Evolutionary conservation across 2,329 filamentous ascomycete species (phyloP).

Genomic region (Geosmithia morbida): DNA sequence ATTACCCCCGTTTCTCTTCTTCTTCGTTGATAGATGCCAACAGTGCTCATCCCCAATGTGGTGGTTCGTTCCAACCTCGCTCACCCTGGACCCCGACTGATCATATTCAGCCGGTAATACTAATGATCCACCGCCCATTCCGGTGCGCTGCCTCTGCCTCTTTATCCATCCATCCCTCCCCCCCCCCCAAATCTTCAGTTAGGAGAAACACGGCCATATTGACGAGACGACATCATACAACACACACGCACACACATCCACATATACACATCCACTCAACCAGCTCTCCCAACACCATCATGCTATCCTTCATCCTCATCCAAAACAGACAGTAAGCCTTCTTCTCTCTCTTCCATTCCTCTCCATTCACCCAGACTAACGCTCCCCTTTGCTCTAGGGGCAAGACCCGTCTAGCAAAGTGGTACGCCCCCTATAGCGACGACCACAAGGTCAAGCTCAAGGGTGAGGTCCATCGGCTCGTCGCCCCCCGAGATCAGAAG

Average conservation of each 20-base stretch:
- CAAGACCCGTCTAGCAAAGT: conserved; percentile 96
- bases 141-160: neutral
- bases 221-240: too few relatives aligned
- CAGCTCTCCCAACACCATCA: too few relatives aligned
- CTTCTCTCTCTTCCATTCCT: too few relatives aligned
- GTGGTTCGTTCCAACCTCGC: neutral
- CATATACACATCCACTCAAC: too few relatives aligned
- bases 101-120: neutral
- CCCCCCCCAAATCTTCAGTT: neutral
- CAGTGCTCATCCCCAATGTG: neutral
- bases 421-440: conserved; percentile 97
- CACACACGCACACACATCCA: too few relatives aligned
- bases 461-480: conserved; percentile 95
- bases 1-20: too few relatives aligned
- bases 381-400: conserved; percentile 43
- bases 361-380: neutral
- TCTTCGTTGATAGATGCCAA: too few relatives aligned
- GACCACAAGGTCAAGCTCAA: conserved; percentile 99
- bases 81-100: neutral
- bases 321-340: conserved; percentile 65
- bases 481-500: conserved; percentile 95
- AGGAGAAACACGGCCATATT: too few relatives aligned
- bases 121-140: neutral
- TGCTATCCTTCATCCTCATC: conserved; percentile 80
- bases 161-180: neutral